phyloP scores from a whole-genome alignment of 2,329 filamentous ascomycete genomes.

The Xylariaceae sp. region DNA sequence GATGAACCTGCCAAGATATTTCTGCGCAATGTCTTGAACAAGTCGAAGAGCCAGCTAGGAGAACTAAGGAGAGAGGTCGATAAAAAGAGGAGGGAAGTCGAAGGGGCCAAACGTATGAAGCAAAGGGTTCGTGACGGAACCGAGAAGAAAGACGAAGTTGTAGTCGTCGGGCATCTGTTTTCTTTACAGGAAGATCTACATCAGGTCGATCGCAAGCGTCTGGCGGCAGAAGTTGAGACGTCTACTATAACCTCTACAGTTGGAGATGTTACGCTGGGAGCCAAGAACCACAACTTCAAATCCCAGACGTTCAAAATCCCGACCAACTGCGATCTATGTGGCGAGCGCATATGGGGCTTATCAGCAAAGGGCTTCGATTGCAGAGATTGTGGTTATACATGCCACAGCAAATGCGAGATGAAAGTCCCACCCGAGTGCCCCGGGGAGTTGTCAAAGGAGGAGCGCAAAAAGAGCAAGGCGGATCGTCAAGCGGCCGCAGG shows the following conservation, averaged over 20 bases:
- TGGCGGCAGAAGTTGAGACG: constrained; percentile 89
- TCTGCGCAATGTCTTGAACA: constrained; percentile 83
- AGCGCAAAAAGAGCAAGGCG: constrained; percentile 87
- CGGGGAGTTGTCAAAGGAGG: constrained; percentile 88
- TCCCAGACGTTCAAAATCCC: constrained; percentile 99
- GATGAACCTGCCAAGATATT: constrained; percentile 88
- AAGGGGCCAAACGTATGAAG: constrained; percentile 68
- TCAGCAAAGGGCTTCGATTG: constrained; percentile 97
- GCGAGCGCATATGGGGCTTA: constrained; percentile 93
- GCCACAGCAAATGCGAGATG: constrained; percentile 98
- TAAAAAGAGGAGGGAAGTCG: constrained; percentile 80
- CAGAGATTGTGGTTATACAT: constrained; percentile 93
- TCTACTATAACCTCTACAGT: constrained; percentile 87
- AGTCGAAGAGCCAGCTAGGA: constrained; percentile 79
- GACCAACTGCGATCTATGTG: constrained; percentile 95
- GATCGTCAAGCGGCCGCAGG: constrained; percentile 78
- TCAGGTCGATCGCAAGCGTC: constrained; percentile 73
- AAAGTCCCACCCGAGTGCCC: constrained; percentile 96
- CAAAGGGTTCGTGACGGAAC: constrained; percentile 75
- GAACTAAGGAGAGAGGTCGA: constrained; percentile 81
- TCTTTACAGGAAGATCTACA: constrained; percentile 79
- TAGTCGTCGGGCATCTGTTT: constrained; percentile 80
- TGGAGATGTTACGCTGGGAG: constrained; percentile 86
- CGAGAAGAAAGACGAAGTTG: constrained; percentile 84
- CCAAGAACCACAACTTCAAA: constrained; percentile 96